Evolutionary conservation across 768 basidiomycete species (phyloP), one percentile per base, ranked within the genome.

Genomic region (Serendipita sp.): DNA sequence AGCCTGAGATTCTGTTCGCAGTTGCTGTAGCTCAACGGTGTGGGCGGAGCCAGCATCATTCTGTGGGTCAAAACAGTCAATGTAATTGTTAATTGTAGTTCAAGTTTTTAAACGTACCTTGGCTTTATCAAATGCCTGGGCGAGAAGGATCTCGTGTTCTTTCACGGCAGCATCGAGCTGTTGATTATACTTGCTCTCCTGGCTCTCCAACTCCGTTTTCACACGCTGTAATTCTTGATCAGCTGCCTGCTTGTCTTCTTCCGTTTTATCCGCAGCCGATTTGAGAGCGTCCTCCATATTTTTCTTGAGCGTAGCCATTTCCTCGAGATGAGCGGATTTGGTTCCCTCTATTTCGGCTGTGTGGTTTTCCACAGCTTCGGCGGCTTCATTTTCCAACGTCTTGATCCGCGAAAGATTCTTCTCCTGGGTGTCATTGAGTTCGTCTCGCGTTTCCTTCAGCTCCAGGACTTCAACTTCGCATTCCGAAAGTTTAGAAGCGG

Each of bases 391-490:
- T 70, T 88, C 83, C 48, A 86, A 71, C 8, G 70, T 68, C 66
- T 80, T 78, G 35, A 87, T 75, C 53, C 74, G 79, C 10, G 75
- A 72, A 45, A 79, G 70, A 10, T 78, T 72, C 66, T 76, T 75
- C 53, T 74, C 76, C 60, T 79, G 81, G 35, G 79, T 79, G 64
- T 89, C 88, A 69, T 86, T 84, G 3, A 79, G 75, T 18, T 73
- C 73, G 68, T 91, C 89, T 67, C 82, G 81, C 46, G 76, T 76
- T 71, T 92, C 89, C 72, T 80, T 88, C 66, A 86, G 70, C 74
- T 92, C 89, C 65, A 91, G 73, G 46, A 90, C 79, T 71, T 92
- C 88, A 60, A 92, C 75, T 75, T 92, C 90, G 30, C 90, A 77
- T 69, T 92, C 89, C 0, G 87, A 88, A 3, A 91, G 76, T 73